phyloP scores from a whole-genome alignment of 768 basidiomycete genomes.

The Agaricus sinodeliciosus region DNA sequence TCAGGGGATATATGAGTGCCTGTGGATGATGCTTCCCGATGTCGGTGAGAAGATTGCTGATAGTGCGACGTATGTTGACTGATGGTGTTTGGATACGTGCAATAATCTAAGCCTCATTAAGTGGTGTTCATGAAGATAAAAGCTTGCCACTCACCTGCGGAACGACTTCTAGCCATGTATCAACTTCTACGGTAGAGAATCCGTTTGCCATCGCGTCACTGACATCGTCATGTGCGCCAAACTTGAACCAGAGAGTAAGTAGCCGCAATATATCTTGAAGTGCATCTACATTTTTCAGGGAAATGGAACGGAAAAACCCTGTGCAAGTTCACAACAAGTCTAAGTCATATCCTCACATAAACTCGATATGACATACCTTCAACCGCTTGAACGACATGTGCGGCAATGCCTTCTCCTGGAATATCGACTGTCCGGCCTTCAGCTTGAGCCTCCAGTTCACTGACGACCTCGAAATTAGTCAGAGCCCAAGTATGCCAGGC shows the following conservation, averaged over 20 bases:
- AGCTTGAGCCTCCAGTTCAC: constrained; percentile 64
- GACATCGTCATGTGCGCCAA: constrained; percentile 84
- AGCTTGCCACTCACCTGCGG: constrained; percentile 71
- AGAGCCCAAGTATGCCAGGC: constrained; percentile 99
- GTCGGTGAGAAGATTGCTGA: constrained; percentile 81
- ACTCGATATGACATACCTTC: constrained; percentile 39
- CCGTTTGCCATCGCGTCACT: constrained; percentile 84
- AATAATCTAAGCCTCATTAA: constrained; percentile 62
- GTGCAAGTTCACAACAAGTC: constrained; percentile 10
- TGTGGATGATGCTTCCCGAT: constrained; percentile 97
- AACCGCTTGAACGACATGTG: constrained; percentile 90
- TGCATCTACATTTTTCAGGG: constrained; percentile 82
- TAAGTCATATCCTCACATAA: constrained; percentile 2
- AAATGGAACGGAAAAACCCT: constrained; percentile 96
- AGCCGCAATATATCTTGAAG: constrained; percentile 92
- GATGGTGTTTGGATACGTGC: constrained; percentile 96
- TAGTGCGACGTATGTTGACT: constrained; percentile 78
- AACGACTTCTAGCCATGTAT: constrained; percentile 98
- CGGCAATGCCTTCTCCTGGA: constrained; percentile 56
- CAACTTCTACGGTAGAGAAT: constrained; percentile 85
- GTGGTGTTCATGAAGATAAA: not conserved
- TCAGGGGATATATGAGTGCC: constrained; percentile 91
- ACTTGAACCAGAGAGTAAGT: constrained; percentile 97
- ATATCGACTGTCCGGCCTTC: constrained; percentile 51
- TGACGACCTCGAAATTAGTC: constrained; percentile 91